These are phyloP conservation scores for Sarcodon sp. DNA, from an alignment of 768 basidiomycete species.

Conservation along the genomic window DNA sequence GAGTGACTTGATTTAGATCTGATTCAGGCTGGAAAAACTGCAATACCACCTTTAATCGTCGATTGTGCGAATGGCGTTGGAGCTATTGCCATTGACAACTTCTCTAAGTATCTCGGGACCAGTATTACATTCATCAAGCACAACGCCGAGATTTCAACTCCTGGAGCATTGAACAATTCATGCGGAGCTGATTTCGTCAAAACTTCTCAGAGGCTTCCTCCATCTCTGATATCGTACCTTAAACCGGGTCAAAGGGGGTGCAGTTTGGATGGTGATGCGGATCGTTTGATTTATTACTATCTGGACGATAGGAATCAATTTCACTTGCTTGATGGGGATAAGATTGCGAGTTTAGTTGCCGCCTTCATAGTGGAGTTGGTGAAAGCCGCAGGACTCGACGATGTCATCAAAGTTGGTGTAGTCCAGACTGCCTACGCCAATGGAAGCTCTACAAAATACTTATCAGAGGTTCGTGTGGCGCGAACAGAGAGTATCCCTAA, in stretches of 20 bases:
- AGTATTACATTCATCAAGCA: conserved; percentile 51
- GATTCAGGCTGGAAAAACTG: conserved; percentile 42
- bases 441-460: conserved; percentile 89
- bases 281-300: conserved; percentile 94
- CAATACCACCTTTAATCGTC: conserved; percentile 52
- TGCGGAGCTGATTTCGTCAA: conserved; percentile 98
- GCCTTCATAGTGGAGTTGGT: conserved; percentile 88
- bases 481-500: neutral
- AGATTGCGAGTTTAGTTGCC: conserved; percentile 90
- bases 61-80: conserved; percentile 99
- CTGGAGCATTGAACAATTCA: conserved; percentile 67
- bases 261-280: conserved; percentile 95
- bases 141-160: conserved; percentile 52
- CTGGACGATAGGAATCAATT: conserved; percentile 67
- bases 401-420: conserved; percentile 74
- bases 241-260: conserved; percentile 73
- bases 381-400: conserved; percentile 70
- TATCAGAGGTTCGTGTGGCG: conserved; percentile 48
- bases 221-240: conserved; percentile 50
- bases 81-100: conserved; percentile 48
- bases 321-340: conserved; percentile 94
- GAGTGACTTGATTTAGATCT: neutral
- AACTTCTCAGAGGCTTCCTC: conserved; percentile 79
- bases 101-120: conserved; percentile 46
- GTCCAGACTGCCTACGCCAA: conserved; percentile 99